These are phyloP conservation scores for Euryodendron excelsum DNA, from an alignment of 148 eudicot genomes.

Conservation along the genomic window DNA sequence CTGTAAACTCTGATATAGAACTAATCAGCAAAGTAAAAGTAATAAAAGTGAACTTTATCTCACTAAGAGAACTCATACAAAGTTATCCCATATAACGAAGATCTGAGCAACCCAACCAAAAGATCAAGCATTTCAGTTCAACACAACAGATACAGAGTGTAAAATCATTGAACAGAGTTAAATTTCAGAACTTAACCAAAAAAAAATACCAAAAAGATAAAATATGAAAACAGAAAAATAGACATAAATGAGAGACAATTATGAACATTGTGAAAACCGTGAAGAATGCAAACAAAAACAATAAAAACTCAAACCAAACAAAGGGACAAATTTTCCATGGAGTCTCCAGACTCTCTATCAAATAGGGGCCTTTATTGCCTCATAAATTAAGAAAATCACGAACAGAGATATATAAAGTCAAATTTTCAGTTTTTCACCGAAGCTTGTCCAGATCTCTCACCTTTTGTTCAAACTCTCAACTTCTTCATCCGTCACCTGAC, in stretches of 20 bases:
- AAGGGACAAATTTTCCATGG: neutral
- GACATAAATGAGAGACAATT: neutral
- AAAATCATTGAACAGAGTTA: neutral
- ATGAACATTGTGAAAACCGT: conserved; percentile 9
- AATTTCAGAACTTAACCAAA: neutral
- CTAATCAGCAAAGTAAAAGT: neutral
- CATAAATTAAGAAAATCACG: neutral
- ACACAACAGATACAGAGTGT: too few species aligned
- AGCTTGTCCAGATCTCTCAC: conserved; percentile 32
- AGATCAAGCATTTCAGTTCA: neutral
- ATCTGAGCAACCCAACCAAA: neutral
- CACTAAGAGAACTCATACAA: neutral
- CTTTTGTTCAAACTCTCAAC: conserved; percentile 54
- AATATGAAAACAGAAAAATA: too few species aligned
- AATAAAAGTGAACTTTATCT: too few species aligned
- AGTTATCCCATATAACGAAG: too few species aligned
- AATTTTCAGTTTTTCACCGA: neutral
- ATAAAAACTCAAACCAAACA: neutral
- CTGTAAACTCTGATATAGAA: neutral
- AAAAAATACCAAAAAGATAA: neutral
- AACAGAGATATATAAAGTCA: neutral
- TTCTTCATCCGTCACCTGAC: conserved; percentile 62
- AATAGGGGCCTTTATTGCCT: conserved; percentile 9
- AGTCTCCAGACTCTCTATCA: neutral
- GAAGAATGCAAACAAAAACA: conserved; percentile 10